Evolutionary conservation across 208 protist genomes (phyloP).

Genomic region (Vickermania ingenoplastis): DNA sequence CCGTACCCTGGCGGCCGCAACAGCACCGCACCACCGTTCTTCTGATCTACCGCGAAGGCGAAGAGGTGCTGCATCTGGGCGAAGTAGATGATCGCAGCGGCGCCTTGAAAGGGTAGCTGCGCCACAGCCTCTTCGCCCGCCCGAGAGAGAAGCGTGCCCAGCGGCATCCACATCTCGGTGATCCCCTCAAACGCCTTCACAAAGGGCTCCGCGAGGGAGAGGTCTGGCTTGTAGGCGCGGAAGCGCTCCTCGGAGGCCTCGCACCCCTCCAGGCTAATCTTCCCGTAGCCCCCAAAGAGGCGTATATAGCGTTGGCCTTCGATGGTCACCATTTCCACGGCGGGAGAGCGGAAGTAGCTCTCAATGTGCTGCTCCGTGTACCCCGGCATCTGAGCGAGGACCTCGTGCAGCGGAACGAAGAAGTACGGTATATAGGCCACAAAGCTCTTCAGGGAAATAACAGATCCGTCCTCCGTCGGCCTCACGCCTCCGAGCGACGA

Average conservation of each 20-base stretch:
- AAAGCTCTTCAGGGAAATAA: conserved; percentile 67
- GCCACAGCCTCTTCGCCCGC: conserved; percentile 32
- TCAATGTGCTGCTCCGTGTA: conserved; percentile 82
- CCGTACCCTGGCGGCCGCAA: conserved; percentile 48
- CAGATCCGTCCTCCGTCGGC: conserved; percentile 38
- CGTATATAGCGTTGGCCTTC: conserved; percentile 48
- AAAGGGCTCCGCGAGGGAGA: conserved; percentile 24
- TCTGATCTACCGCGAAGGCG: conserved; percentile 46
- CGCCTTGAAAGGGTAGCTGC: conserved; percentile 47
- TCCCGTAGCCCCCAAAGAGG: conserved; percentile 61
- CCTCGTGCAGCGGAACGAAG: conserved; percentile 65
- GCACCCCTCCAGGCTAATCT: conserved; percentile 45
- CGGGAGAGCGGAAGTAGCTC: conserved; percentile 39
- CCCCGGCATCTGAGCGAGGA: conserved; percentile 67
- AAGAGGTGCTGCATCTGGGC: conserved; percentile 89
- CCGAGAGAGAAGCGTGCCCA: conserved; percentile 51
- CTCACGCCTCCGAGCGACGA: conserved; percentile 26
- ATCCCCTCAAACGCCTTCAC: conserved; percentile 49
- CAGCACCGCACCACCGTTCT: conserved; percentile 34
- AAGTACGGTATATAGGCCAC: conserved; percentile 76
- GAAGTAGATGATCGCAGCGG: conserved; percentile 74
- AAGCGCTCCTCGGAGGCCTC: conserved; percentile 50
- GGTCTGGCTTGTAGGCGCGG: conserved; percentile 34
- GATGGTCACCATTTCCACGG: conserved; percentile 66
- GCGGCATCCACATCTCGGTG: conserved; percentile 68